Base-by-base conservation (phyloP, 2,329 filamentous ascomycete genomes). In the Daldinia sp. region DNA sequence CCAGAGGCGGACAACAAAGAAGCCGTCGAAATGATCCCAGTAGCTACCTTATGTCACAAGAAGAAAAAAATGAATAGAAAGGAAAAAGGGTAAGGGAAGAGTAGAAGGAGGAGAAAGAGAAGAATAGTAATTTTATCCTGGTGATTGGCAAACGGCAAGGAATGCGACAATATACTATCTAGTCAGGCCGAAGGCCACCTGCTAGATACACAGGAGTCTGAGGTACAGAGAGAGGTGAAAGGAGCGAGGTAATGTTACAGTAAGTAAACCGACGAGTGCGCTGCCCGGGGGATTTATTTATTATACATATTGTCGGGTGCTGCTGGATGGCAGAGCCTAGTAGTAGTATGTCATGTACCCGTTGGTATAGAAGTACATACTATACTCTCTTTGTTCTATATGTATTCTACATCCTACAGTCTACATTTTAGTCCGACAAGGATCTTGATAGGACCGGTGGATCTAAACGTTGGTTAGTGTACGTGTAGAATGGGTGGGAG, bases 211-310 rank as follows among this genome's bases (percentile, higher is more conserved):
- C 37, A 37, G 10, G 46, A 65, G 39, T 50, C 55, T 41, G 51
- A 35, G 48, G 35, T 66, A 30, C 23, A 44, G 26, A 42, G 48
- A 44, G 26, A 42, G 48, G 41, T 48, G 60, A 63, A 63, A 33
- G 42, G 62, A 62, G 23, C 41, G 51, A 48, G 50, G 64, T 48
- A 20, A 64, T 60, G 62, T 64, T 60, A 71, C 65, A 60, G 54
- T 15, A 60, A 58, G 46, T 51, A 66, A 18, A 63, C 59, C 35
- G 56, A 41, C 59, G 65, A 65, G 63, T 54, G 66, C 23, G 53
- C 26, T 58, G 60, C 37, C 63, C 26, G 2, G 66, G 58, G 33
- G 57, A 53, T 51, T 71, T 71, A 71, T 71, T 71, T 71, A 71
- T 67, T 71, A 51, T 67, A 48, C 35, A 39, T 9, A 35, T 10